A percentile compares a stretch with the other conserved stretches of the same genome.
Conservation (phyloP, 169 alveolate species). For the Plasmodium billcollinsi region DNA sequence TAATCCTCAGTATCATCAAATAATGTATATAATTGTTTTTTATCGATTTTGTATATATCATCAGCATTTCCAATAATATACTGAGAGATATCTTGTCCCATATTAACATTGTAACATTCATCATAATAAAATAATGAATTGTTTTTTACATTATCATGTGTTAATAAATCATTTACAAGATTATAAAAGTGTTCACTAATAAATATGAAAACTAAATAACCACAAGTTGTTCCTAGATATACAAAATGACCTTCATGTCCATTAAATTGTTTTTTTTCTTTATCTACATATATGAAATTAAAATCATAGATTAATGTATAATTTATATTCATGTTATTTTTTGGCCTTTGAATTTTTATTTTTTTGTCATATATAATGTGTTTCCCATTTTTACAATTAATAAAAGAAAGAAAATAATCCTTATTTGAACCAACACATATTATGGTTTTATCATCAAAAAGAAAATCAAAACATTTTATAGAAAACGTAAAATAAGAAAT, state of each 20-base stretch:
- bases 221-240: constrained; percentile 65
- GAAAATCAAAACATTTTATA: constrained; percentile 59
- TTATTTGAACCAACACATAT: constrained; percentile 60
- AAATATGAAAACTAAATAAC: constrained; percentile 53
- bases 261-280: constrained; percentile 46
- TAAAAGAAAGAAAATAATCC: constrained; percentile 69
- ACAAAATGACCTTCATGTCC: constrained; percentile 52
- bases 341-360: constrained; percentile 34
- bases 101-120: not conserved
- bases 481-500: constrained; percentile 44
- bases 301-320: constrained; percentile 43
- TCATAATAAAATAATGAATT: constrained; percentile 48
- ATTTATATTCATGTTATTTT: not conserved
- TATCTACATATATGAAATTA: constrained; percentile 39
- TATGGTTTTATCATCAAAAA: constrained; percentile 56
- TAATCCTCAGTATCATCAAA: constrained; percentile 22
- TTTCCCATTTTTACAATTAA: constrained; percentile 49
- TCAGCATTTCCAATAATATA: constrained; percentile 49
- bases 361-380: constrained; percentile 41
- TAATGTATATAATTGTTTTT: constrained; percentile 38
- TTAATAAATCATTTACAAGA: constrained; percentile 25
- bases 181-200: constrained; percentile 41
- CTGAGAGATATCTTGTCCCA: not conserved
- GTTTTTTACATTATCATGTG: constrained; percentile 27
- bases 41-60: constrained; percentile 46